These are phyloP conservation scores for Beverwykella pulmonaria DNA, from an alignment of 495 filamentous ascomycete genomes.

Conservation along the genomic window DNA sequence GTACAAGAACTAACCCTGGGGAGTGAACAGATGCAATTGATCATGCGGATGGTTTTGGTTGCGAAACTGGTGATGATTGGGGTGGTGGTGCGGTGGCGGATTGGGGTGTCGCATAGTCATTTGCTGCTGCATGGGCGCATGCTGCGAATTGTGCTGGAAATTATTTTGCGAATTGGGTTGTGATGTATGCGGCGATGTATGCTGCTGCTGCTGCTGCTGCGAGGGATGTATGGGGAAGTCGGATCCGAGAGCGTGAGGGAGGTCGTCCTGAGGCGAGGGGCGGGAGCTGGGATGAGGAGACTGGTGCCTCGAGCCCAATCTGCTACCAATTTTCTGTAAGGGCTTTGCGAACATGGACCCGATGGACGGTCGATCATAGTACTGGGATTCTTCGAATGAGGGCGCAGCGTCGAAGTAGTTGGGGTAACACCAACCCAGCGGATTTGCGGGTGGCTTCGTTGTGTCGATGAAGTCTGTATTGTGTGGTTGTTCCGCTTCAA, in stretches of 20 bases:
- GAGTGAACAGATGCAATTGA: conserved; percentile 24
- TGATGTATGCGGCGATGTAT: neutral
- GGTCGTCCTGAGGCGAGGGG: conserved; percentile 10
- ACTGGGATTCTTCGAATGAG: conserved; percentile 28
- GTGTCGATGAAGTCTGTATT: conserved; percentile 19
- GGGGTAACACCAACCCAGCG: conserved; percentile 26
- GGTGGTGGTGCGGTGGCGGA: neutral
- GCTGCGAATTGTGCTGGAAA: neutral
- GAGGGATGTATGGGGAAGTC: conserved; percentile 21
- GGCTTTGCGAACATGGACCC: conserved; percentile 25
- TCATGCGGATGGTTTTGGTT: neutral
- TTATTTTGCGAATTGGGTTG: neutral
- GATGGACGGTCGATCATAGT: conserved; percentile 27
- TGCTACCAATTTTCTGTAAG: conserved; percentile 19
- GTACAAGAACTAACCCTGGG: neutral
- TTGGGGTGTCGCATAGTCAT: conserved; percentile 3
- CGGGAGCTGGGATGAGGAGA: conserved; percentile 7
- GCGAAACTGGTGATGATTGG: neutral
- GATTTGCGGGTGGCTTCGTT: conserved; percentile 18
- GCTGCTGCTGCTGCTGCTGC: conserved; percentile 11
- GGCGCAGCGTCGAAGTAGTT: conserved; percentile 33
- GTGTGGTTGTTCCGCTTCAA: conserved; percentile 3
- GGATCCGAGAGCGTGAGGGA: neutral
- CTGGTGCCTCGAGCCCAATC: conserved; percentile 9
- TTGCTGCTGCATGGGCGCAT: neutral